These are phyloP conservation scores for Kluyveromyces nonfermentans DNA, from an alignment of 805 yeast species.

Conservation along the genomic window DNA sequence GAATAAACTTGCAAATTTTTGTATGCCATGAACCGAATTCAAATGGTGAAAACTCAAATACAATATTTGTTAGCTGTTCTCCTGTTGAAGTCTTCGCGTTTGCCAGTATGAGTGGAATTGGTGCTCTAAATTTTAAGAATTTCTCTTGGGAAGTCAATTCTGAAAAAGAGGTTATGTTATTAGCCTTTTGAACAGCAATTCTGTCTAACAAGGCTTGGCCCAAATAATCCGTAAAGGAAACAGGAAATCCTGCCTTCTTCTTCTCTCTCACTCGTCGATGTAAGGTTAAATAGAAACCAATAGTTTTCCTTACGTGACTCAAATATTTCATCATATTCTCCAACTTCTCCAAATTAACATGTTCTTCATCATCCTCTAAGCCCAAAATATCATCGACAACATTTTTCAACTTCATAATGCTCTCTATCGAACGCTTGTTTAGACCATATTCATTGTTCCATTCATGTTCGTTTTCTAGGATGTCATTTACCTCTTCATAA, in stretches of 20 bases:
- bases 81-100: constrained; percentile 32
- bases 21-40: constrained; percentile 66
- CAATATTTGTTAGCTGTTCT: constrained; percentile 27
- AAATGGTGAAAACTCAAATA: constrained; percentile 53
- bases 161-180: constrained; percentile 22
- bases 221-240: constrained; percentile 62
- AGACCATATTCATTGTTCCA: neutral
- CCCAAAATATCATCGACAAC: constrained; percentile 7
- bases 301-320: constrained; percentile 25
- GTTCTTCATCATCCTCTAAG: constrained; percentile 16
- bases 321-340: constrained; percentile 17
- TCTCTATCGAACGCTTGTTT: constrained; percentile 10
- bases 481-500: neutral
- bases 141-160: constrained; percentile 34
- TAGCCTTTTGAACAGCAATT: neutral
- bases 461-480: neutral
- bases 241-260: constrained; percentile 41
- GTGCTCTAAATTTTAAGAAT: constrained; percentile 30
- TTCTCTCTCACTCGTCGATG: constrained; percentile 47
- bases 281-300: constrained; percentile 42
- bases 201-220: constrained; percentile 48
- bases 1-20: constrained; percentile 36
- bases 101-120: constrained; percentile 44
- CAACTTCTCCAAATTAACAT: constrained; percentile 4
- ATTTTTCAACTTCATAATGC: constrained; percentile 10